Evolutionary conservation across 2,329 filamentous ascomycete genomes (phyloP), one percentile per base, ranked within the genome.

Genomic region (Aureobasidium sp.): DNA sequence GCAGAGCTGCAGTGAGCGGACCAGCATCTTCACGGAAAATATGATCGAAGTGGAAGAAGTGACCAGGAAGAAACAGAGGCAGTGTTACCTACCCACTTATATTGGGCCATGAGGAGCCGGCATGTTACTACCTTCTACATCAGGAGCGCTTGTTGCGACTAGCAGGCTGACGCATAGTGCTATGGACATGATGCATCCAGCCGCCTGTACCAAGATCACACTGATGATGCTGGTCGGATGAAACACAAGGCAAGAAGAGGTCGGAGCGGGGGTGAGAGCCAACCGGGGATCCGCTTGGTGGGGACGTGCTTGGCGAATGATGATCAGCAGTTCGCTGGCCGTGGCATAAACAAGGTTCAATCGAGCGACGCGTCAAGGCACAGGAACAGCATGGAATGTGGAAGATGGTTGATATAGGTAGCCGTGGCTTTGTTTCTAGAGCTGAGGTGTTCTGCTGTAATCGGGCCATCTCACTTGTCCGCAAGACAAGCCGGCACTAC

Each of bases 291-390:
- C 41, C 39, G 52, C 22, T n/a, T 45, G 37, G 53, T 44, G 53
- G 53, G 53, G 53, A 39, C 53, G 22, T 53, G 51, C 53, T 45
- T 45, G 53, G 53, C 53, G 53, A 57, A 57, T 57, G 53, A 57
- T 15, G 53, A 57, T 57, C 53, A 20, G 27, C 53, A 45, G 25
- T 22, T 17, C 27, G 39, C 25, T 17, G 42, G 36, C 37, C 3
- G 14, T 14, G n/a, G 39, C 53, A 57, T 11, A 8, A 41, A 12
- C 36, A 57, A 44, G 53, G 53, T 57, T 36, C 25, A 57, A 22
- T 29, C 39, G 20, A 57, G 53, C 53, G 39, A 57, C 22, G 17
- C n/a, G 41, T 44, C 53, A 36, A 57, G 11, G 27, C 3, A 42
- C 15, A 52, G 36, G 22, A 5, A 25, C 29, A 41, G 36, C 51